These are phyloP conservation scores for Phytophthora foliorum DNA, from an alignment of 352 stramenopile genomes.

Conservation along the genomic window DNA sequence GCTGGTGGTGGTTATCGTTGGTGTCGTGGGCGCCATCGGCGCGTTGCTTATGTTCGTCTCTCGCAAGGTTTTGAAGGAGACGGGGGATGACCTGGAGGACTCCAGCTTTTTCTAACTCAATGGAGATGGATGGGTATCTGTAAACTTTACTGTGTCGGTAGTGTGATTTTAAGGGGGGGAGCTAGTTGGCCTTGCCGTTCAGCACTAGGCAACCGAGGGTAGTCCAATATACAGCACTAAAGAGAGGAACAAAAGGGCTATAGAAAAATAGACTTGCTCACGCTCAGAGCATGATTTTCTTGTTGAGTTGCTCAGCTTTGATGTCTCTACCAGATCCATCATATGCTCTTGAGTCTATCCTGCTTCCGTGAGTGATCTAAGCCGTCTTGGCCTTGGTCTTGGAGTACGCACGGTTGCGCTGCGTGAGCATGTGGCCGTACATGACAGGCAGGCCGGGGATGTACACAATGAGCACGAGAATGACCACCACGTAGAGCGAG, in stretches of 20 bases:
- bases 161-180: slow-evolving; percentile 21
- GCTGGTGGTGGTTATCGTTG: slow-evolving; percentile 69
- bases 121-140: slow-evolving; percentile 29
- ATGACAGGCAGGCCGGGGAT: slow-evolving; percentile 83
- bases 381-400: slow-evolving; percentile 82
- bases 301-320: slow-evolving; percentile 25
- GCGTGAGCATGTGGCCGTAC: slow-evolving; percentile 89
- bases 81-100: slow-evolving; percentile 41
- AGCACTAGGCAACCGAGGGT: slow-evolving; percentile 18
- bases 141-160: slow-evolving; percentile 38
- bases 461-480: slow-evolving; percentile 80
- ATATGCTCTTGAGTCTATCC: not conserved
- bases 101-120: slow-evolving; percentile 38
- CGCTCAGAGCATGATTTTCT: slow-evolving; percentile 29
- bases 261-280: slow-evolving; percentile 36
- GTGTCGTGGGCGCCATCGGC: slow-evolving; percentile 62
- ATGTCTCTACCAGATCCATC: slow-evolving; percentile 12
- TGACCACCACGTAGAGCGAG: slow-evolving; percentile 78
- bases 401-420: slow-evolving; percentile 86
- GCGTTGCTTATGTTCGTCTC: slow-evolving; percentile 62
- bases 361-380: slow-evolving; percentile 47
- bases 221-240: slow-evolving; percentile 16
- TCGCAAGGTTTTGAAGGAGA: slow-evolving; percentile 63
- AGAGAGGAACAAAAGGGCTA: slow-evolving; percentile 33
- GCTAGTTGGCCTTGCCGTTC: slow-evolving; percentile 8